A percentile compares a stretch with the other conserved stretches of the same genome.
These are phyloP conservation scores for Debaryomyces udenii DNA, from an alignment of 1,139 yeast species.

Conservation along the genomic window DNA sequence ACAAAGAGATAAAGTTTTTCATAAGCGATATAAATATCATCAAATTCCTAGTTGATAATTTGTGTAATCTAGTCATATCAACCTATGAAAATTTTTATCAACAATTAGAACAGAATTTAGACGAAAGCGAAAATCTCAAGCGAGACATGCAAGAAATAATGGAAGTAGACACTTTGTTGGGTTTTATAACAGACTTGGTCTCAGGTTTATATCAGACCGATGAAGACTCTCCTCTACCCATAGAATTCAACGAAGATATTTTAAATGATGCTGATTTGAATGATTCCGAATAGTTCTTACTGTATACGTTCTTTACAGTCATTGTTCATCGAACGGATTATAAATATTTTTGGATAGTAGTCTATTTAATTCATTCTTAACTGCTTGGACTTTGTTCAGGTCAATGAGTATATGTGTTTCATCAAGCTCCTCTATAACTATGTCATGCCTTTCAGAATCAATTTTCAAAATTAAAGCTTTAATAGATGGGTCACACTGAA, in stretches of 20 bases:
- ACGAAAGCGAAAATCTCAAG: conserved; percentile 18
- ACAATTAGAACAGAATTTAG: conserved; percentile 19
- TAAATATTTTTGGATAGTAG: conserved; percentile 80
- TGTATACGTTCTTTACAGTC: neutral
- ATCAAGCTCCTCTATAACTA: conserved; percentile 82
- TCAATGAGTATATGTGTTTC: conserved; percentile 87
- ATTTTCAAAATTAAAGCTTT: conserved; percentile 81
- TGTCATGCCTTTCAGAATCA: conserved; percentile 71
- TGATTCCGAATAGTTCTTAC: conserved; percentile 2
- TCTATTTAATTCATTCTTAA: conserved; percentile 75
- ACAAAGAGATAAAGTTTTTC: conserved; percentile 53
- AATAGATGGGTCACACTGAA: conserved; percentile 85
- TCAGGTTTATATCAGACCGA: conserved; percentile 24
- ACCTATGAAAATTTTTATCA: conserved; percentile 38
- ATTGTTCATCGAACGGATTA: conserved; percentile 79
- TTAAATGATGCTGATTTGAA: conserved; percentile 19
- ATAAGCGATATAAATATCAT: conserved; percentile 39
- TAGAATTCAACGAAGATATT: conserved; percentile 28
- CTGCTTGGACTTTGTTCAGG: conserved; percentile 69
- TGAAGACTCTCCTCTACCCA: conserved; percentile 11
- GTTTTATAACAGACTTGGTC: conserved; percentile 37
- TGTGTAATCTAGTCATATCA: conserved; percentile 31
- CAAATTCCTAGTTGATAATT: conserved; percentile 35
- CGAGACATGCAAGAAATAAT: conserved; percentile 41
- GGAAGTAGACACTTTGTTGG: conserved; percentile 59